A percentile compares a stretch with the other conserved stretches of the same genome.
phyloP scores from a whole-genome alignment of 495 filamentous ascomycete species.

The Hyaloscypha hepaticicola region DNA sequence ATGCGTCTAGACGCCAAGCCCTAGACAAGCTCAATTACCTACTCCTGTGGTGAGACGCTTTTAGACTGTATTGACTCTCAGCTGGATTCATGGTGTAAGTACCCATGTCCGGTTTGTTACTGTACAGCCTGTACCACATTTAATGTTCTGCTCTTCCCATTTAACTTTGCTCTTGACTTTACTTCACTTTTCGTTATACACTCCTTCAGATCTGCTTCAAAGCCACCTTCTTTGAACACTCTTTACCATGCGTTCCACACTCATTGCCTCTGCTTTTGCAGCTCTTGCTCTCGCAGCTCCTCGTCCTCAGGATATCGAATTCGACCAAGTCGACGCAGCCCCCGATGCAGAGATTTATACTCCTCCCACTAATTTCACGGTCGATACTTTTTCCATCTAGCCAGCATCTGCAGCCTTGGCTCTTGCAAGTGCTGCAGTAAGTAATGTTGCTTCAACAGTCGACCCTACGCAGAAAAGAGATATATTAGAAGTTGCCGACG shows the following conservation, averaged over 20 bases:
- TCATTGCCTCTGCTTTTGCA: constrained; percentile 21
- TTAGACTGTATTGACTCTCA: neutral
- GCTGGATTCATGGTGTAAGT: neutral
- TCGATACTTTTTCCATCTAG: neutral
- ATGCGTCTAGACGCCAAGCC: neutral
- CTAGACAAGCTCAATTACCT: neutral
- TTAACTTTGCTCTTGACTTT: neutral
- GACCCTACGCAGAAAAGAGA: constrained; percentile 1
- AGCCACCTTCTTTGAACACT: neutral
- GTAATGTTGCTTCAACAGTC: neutral
- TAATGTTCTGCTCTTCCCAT: neutral
- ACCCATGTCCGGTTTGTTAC: no score
- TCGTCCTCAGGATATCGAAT: constrained; percentile 26
- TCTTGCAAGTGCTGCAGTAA: neutral
- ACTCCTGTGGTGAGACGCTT: neutral
- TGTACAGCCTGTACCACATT: neutral
- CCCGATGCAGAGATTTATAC: constrained; percentile 7
- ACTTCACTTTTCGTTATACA: neutral
- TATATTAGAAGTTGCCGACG: neutral
- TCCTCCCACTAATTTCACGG: constrained; percentile 4
- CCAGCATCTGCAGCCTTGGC: constrained; percentile 1
- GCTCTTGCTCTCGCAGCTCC: constrained; percentile 23
- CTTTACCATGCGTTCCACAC: constrained; percentile 20
- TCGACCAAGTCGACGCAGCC: constrained; percentile 13
- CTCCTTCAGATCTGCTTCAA: neutral